phyloP scores from a whole-genome alignment of 2,329 filamentous ascomycete genomes.

The Chaetomium olivaceum region DNA sequence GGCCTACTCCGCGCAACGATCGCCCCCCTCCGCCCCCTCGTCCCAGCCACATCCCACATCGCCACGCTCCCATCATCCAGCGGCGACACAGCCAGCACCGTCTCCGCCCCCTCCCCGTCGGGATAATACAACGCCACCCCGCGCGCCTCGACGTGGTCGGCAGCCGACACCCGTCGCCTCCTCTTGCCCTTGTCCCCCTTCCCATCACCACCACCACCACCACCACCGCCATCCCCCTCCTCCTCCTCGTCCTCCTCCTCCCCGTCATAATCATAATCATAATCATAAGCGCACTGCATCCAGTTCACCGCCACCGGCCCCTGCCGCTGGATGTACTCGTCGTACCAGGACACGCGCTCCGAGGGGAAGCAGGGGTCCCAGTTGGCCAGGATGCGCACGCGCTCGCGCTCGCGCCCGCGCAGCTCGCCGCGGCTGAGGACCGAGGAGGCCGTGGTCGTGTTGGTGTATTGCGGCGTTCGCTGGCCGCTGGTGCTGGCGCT shows the following conservation, averaged over 20 bases:
- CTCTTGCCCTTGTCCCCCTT: too few species aligned
- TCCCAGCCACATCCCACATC: constrained; percentile 74
- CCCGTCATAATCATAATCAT: too few species aligned
- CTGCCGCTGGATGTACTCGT: constrained; percentile 82
- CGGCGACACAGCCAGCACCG: constrained; percentile 67
- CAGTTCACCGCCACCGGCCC: constrained; percentile 74
- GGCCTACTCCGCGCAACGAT: constrained; percentile 66
- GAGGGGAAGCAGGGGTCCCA: constrained; percentile 78
- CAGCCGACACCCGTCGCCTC: constrained; percentile 37
- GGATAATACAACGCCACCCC: constrained; percentile 70
- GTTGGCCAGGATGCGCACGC: constrained; percentile 65
- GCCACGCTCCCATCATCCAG: constrained; percentile 86
- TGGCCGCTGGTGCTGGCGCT: background rate
- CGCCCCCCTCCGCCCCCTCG: constrained; percentile 55
- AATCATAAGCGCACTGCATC: constrained; percentile 64
- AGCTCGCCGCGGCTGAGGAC: constrained; percentile 11
- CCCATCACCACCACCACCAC: too few species aligned
- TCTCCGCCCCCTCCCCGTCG: constrained; percentile 47
- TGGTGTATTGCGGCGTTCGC: background rate
- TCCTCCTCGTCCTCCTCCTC: background rate
- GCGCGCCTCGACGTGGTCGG: constrained; percentile 63
- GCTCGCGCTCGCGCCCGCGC: constrained; percentile 40
- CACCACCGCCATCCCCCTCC: background rate
- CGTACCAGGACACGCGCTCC: constrained; percentile 80
- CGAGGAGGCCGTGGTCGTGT: background rate